These are phyloP conservation scores for Auricularia auricula-judae DNA, from an alignment of 768 basidiomycete species.

Conservation along the genomic window DNA sequence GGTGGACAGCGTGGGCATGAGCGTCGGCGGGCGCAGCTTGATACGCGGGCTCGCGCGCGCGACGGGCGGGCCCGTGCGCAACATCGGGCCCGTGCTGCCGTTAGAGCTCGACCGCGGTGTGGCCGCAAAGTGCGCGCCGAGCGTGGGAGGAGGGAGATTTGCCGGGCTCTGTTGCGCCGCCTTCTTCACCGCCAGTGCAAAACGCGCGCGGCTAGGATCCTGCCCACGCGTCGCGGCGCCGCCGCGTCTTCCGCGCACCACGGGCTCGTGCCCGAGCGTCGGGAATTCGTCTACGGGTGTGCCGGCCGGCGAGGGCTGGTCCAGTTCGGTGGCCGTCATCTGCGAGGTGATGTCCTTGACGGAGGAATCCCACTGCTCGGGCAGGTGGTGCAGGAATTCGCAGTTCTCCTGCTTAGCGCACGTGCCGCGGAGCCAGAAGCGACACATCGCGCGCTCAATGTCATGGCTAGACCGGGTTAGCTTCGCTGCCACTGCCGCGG, in stretches of 20 bases:
- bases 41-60: constrained; percentile 77
- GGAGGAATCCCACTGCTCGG: constrained; percentile 72
- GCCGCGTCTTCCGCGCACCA: constrained; percentile 28
- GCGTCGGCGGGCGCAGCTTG: constrained; percentile 67
- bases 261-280: constrained; percentile 29
- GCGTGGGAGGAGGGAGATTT: constrained; percentile 41
- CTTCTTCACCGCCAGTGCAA: constrained; percentile 85
- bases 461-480: constrained; percentile 55
- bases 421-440: constrained; percentile 96
- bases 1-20: constrained; percentile 83
- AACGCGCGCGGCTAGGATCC: constrained; percentile 84
- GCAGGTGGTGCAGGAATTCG: constrained; percentile 91
- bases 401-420: constrained; percentile 95
- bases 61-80: constrained; percentile 22
- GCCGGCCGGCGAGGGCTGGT: constrained; percentile 2
- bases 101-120: constrained; percentile 2
- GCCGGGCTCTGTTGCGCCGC: constrained; percentile 12
- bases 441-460: constrained; percentile 84
- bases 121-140: constrained; percentile 42
- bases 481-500: background rate
- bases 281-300: constrained; percentile 62
- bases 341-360: constrained; percentile 48
- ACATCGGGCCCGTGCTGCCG: constrained; percentile 3
- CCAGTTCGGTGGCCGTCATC: constrained; percentile 25
- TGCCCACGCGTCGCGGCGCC: constrained; percentile 27